Evolutionary conservation across 1,284 basidiomycete species (phyloP).

Genomic region (Cerrena zonata): DNA sequence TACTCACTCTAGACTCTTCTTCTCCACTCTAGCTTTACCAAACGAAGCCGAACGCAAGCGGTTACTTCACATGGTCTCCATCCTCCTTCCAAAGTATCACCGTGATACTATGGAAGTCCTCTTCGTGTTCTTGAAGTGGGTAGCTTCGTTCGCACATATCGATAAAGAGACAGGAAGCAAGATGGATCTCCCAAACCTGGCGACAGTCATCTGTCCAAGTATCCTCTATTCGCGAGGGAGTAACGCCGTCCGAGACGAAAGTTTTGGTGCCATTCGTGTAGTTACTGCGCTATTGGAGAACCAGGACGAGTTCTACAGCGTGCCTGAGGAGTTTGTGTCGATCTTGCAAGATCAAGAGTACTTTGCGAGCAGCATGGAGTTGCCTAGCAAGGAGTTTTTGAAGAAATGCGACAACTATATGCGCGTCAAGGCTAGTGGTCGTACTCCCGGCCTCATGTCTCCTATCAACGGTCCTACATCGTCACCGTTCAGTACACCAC

Average conservation of each 20-base stretch:
- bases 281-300: conserved; percentile 82
- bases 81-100: conserved; percentile 87
- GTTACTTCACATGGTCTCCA: conserved; percentile 80
- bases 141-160: conserved; percentile 96
- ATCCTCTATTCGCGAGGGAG: conserved; percentile 84
- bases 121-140: conserved; percentile 99
- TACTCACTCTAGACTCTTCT: conserved; percentile 7
- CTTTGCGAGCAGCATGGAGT: conserved; percentile 75
- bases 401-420: conserved; percentile 84
- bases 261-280: conserved; percentile 84
- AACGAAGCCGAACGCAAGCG: conserved; percentile 76
- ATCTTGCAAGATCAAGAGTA: conserved; percentile 84
- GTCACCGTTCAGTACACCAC: conserved; percentile 25
- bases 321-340: conserved; percentile 79
- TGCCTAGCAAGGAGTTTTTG: conserved; percentile 84
- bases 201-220: conserved; percentile 96
- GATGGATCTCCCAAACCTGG: conserved; percentile 95
- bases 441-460: conserved; percentile 33
- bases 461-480: conserved; percentile 27
- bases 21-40: conserved; percentile 68
- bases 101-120: conserved; percentile 97
- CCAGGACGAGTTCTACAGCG: conserved; percentile 90
- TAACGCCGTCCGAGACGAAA: conserved; percentile 88
- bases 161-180: conserved; percentile 98
- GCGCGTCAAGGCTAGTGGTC: conserved; percentile 43